Conservation (phyloP, 2,329 filamentous ascomycete species). For the Xylariaceae sp. region DNA sequence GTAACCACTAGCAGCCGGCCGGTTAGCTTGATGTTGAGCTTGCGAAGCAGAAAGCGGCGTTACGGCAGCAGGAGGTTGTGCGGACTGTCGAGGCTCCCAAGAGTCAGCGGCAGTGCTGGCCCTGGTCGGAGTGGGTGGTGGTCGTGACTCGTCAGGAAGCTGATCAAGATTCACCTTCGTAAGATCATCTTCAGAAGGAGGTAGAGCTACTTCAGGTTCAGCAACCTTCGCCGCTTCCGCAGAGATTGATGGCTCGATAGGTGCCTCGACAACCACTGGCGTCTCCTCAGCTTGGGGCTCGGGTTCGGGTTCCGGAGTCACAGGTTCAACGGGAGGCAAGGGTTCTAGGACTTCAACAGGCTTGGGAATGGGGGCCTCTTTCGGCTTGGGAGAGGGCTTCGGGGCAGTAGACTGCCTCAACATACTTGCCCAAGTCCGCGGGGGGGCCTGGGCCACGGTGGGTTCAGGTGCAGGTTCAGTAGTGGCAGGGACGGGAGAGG, state of each 20-base stretch:
- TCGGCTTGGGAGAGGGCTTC: conserved; percentile 53
- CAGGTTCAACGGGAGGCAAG: conserved; percentile 39
- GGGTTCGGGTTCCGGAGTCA: conserved; percentile 35
- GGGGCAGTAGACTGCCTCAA: conserved; percentile 54
- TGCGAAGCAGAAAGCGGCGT: conserved; percentile 62
- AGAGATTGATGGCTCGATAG: conserved; percentile 28
- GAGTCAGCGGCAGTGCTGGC: conserved; percentile 87
- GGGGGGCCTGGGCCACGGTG: conserved; percentile 34
- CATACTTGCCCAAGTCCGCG: conserved; percentile 72
- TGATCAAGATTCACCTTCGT: conserved; percentile 91
- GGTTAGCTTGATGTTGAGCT: conserved; percentile 53
- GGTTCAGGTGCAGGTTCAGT: conserved; percentile 27
- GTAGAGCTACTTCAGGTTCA: conserved; percentile 51
- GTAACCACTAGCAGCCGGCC: conserved; percentile 64
- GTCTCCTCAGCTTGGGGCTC: conserved; percentile 35
- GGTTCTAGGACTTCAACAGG: conserved; percentile 42
- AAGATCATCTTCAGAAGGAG: conserved; percentile 72
- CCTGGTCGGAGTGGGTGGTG: conserved; percentile 72
- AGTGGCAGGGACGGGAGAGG: conserved; percentile 36
- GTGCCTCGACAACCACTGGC: conserved; percentile 29
- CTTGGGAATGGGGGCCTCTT: conserved; percentile 44
- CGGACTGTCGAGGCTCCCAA: conserved; percentile 62
- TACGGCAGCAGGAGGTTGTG: conserved; percentile 50
- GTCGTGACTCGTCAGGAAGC: conserved; percentile 73
- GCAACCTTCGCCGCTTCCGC: conserved; percentile 36